These are phyloP conservation scores for Xylaria intraflava DNA, from an alignment of 495 filamentous ascomycete genomes.

Conservation along the genomic window DNA sequence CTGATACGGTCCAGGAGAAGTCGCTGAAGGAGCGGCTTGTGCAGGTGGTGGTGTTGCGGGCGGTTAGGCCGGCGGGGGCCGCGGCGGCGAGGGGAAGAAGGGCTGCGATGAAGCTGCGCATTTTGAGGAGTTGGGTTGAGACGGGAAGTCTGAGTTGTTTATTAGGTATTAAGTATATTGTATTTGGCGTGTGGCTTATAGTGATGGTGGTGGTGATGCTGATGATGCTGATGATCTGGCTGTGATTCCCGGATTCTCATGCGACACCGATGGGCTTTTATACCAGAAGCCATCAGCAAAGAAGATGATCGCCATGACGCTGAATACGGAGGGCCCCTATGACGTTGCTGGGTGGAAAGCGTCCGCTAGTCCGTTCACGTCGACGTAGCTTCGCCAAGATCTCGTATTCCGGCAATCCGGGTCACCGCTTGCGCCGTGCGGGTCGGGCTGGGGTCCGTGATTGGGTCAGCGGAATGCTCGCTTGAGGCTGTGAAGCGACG, in stretches of 20 bases:
- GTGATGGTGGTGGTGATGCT: no score
- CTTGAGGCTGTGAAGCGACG: no score
- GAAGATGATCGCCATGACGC: no score
- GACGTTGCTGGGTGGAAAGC: not conserved
- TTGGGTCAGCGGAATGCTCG: no score
- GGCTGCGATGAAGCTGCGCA: not conserved
- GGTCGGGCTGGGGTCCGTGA: no score
- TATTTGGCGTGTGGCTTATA: no score
- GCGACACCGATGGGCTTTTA: not conserved
- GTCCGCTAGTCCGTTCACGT: not conserved
- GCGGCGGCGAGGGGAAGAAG: slow-evolving; percentile 4
- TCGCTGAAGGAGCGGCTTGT: slow-evolving; percentile 22
- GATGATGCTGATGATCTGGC: no score
- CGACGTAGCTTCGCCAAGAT: slow-evolving; percentile 5
- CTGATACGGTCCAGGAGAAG: slow-evolving; percentile 28
- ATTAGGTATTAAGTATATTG: not conserved
- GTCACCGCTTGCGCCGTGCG: no score
- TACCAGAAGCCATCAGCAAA: not conserved
- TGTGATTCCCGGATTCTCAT: not conserved
- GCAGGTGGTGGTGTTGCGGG: slow-evolving; percentile 24
- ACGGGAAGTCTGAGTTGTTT: not conserved
- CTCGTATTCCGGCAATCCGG: not conserved
- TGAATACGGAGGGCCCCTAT: no score
- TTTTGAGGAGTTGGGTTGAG: not conserved
- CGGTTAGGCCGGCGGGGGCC: slow-evolving; percentile 5